A percentile compares a stretch with the other conserved stretches of the same genome.
Conservation (phyloP, 2,329 filamentous ascomycete genomes). For the Neopestalotiopsis rosae region DNA sequence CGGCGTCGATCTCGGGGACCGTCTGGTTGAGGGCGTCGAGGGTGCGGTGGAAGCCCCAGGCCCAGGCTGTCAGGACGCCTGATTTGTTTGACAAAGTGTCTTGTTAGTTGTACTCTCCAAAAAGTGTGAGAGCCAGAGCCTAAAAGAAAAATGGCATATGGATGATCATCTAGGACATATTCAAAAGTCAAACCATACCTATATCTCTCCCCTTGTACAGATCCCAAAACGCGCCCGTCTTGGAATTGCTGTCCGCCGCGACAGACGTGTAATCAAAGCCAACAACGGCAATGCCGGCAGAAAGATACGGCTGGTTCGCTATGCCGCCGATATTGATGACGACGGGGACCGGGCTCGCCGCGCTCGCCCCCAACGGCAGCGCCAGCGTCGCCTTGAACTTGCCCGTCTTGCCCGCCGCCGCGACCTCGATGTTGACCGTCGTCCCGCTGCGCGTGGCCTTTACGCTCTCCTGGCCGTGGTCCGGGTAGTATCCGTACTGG, state of each 20-base stretch:
- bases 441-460: constrained; percentile 51
- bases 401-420: constrained; percentile 48
- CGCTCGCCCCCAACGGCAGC: constrained; percentile 42
- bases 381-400: constrained; percentile 48
- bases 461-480: constrained; percentile 51
- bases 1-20: constrained; percentile 50
- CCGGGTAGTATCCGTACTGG: constrained; percentile 57
- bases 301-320: constrained; percentile 50
- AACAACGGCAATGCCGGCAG: constrained; percentile 53
- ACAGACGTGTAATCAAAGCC: constrained; percentile 55
- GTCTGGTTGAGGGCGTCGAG: constrained; percentile 56
- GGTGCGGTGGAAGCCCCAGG: constrained; percentile 59
- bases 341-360: constrained; percentile 44
- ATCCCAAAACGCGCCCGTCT: constrained; percentile 55
- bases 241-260: constrained; percentile 53
- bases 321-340: constrained; percentile 58
- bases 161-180: background rate
- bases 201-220: constrained; percentile 54
- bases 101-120: too few relatives aligned
- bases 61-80: constrained; percentile 59
- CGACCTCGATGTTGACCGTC: constrained; percentile 47
- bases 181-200: constrained; percentile 36
- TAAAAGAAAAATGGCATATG: too few relatives aligned
- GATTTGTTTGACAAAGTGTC: background rate
- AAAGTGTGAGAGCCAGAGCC: too few relatives aligned